Evolutionary conservation across 495 filamentous ascomycete genomes (phyloP).

Genomic region (Hypoxylon fragiforme): DNA sequence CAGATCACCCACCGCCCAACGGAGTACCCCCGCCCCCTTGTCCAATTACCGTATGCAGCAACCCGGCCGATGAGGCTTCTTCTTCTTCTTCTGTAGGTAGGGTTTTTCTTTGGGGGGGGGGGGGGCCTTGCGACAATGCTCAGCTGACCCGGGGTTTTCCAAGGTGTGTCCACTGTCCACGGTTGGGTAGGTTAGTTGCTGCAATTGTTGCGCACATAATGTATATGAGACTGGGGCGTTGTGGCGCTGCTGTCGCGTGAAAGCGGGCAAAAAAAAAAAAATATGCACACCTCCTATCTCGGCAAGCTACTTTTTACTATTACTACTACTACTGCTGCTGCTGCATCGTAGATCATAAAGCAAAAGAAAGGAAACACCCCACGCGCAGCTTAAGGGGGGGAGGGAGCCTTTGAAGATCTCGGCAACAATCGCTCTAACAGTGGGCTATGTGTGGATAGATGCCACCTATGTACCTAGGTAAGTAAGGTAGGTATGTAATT

Average conservation of each 20-base stretch:
- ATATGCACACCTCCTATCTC: slow-evolving; percentile 3
- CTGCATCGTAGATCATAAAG: slow-evolving; percentile 22
- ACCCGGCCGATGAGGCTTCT: slow-evolving; percentile 18
- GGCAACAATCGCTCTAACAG: slow-evolving; percentile 4
- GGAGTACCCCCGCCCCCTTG: too few species aligned
- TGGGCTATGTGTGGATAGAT: slow-evolving; percentile 19
- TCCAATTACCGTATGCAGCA: slow-evolving; percentile 24
- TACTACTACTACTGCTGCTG: too few species aligned
- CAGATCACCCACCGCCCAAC: slow-evolving; percentile 6
- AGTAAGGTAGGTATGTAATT: too few species aligned
- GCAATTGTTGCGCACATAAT: too few species aligned
- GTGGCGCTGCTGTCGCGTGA: slow-evolving; percentile 25
- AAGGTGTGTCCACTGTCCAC: too few species aligned
- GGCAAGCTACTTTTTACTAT: too few species aligned
- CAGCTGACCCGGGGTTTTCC: neutral
- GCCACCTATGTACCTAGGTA: neutral
- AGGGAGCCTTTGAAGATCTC: too few species aligned
- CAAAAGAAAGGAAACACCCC: slow-evolving; percentile 7
- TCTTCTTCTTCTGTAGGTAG: too few species aligned
- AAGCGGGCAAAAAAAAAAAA: slow-evolving; percentile 11
- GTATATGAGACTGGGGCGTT: slow-evolving; percentile 2
- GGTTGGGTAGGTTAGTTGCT: too few species aligned
- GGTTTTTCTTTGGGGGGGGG: too few species aligned
- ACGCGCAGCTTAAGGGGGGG: slow-evolving; percentile 12
- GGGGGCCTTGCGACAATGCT: neutral